A percentile compares a stretch with the other conserved stretches of the same genome.
Evolutionary conservation across 495 filamentous ascomycete species (phyloP).

Genomic region (Gamarada debralockiae): DNA sequence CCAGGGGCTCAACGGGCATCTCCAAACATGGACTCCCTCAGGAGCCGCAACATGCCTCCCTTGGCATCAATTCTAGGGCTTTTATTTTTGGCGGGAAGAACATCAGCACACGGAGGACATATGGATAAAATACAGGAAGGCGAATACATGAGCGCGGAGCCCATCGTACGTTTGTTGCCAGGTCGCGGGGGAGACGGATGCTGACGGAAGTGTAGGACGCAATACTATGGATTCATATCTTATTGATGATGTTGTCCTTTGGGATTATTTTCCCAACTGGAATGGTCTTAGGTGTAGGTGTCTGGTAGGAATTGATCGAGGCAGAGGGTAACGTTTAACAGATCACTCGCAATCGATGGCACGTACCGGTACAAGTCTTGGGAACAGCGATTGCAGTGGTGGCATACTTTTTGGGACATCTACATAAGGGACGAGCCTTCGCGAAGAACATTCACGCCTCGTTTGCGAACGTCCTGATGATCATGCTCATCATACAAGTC

Average conservation of each 20-base stretch:
- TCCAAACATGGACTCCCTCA: slow-evolving; percentile 14
- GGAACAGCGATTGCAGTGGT: slow-evolving; percentile 71
- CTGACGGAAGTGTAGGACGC: not conserved
- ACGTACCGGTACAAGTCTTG: slow-evolving; percentile 82
- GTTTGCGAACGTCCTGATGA: slow-evolving; percentile 76
- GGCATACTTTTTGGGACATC: slow-evolving; percentile 88
- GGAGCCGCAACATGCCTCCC: not conserved
- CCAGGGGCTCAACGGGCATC: not conserved
- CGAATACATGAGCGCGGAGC: slow-evolving; percentile 69
- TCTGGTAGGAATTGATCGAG: slow-evolving; percentile 60
- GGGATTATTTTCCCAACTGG: slow-evolving; percentile 70
- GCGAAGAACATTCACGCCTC: slow-evolving; percentile 75
- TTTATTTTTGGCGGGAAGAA: slow-evolving; percentile 8
- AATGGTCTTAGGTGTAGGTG: slow-evolving; percentile 78
- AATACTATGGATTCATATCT: slow-evolving; percentile 80
- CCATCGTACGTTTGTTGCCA: slow-evolving; percentile 60
- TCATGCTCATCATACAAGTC: slow-evolving; percentile 73
- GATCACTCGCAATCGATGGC: slow-evolving; percentile 59
- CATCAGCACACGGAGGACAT: slow-evolving; percentile 46
- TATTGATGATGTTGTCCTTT: slow-evolving; percentile 82
- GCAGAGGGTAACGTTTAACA: slow-evolving; percentile 71
- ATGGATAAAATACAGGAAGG: slow-evolving; percentile 73
- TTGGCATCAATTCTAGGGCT: not conserved
- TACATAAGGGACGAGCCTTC: slow-evolving; percentile 87
- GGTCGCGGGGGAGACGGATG: not conserved